Base-by-base conservation (phyloP, 2,329 filamentous ascomycete genomes). In the Xylaria arbuscula region DNA sequence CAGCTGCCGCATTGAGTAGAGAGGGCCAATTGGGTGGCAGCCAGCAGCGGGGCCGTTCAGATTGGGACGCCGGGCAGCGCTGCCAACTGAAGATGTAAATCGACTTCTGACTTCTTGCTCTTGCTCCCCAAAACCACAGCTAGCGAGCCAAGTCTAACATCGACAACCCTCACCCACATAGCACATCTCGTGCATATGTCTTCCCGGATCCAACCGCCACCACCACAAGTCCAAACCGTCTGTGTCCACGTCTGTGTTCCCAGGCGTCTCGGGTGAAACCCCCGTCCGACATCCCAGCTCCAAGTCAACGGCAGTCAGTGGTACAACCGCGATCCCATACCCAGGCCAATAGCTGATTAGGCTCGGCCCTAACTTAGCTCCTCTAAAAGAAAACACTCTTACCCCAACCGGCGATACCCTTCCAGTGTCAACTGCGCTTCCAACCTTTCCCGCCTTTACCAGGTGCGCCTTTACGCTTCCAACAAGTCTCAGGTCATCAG, bases 141-240 rank as follows among this genome's bases (percentile, higher is more conserved):
- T 7, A n/a, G n/a, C n/a, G n/a, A n/a, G n/a, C 48, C 28, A 53
- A 42, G 34, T 54, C 48, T 15, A 42, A 48, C 59, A 54, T 45
- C 48, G 17, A 11, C 17, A 42, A 53, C 59, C 48, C 59, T 55
- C 48, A 42, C 59, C 51, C 38, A 19, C 40, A 45, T 45, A 53
- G 28, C 50, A 66, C 42, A 56, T 56, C 51, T 24, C 42, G 53
- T 54, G 53, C 51, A 50, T 63, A 63, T 40, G 24, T 55, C 19
- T 38, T 42, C 61, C 58, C 51, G 42, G 34, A 38, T 28, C 36
- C 51, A 32, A 36, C 59, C 24, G 24, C 53, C 22, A 34, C 53
- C 22, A 34, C 57, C 17, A 45, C n/a, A 42, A 60, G 45, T 28
- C 15, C 55, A 28, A 17, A 19, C 19, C 22, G 48, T 50, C 32